phyloP scores from a whole-genome alignment of 352 stramenopile species.

The Globisporangium acanthophoron region DNA sequence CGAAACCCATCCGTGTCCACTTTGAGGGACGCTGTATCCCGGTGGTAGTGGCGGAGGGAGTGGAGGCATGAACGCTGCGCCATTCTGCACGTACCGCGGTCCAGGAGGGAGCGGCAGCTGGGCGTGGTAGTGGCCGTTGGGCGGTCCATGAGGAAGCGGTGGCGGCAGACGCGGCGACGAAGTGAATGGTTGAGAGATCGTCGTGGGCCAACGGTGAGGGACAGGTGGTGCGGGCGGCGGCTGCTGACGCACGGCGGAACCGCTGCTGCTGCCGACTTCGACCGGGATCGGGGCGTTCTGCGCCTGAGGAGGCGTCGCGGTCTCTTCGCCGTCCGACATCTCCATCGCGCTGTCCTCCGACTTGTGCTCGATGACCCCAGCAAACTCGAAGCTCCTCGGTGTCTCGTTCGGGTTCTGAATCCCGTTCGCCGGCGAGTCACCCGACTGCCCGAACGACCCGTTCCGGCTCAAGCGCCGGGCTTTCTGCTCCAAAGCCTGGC shows the following conservation, averaged over 20 bases:
- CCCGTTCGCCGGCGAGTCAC: conserved; percentile 11
- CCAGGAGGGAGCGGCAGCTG: conserved; percentile 17
- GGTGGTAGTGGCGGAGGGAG: conserved; percentile 8
- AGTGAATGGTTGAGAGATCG: conserved; percentile 13
- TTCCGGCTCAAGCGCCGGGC: conserved; percentile 7
- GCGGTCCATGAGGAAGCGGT: conserved; percentile 10
- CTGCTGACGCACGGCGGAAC: not conserved
- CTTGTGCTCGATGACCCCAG: not conserved
- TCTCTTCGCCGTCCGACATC: conserved; percentile 50
- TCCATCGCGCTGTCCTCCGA: conserved; percentile 64
- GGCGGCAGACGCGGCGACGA: conserved; percentile 15
- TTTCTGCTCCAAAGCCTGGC: conserved; percentile 50
- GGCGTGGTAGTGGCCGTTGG: conserved; percentile 10
- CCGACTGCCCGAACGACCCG: conserved; percentile 7
- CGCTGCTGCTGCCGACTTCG: not conserved
- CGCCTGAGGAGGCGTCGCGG: not conserved
- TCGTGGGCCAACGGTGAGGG: conserved; percentile 17
- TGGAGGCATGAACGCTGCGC: conserved; percentile 12
- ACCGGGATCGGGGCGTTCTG: not conserved
- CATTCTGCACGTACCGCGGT: conserved; percentile 6
- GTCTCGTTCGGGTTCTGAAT: conserved; percentile 13
- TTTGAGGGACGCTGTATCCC: conserved; percentile 10
- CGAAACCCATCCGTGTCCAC: not conserved
- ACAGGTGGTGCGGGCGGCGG: conserved; percentile 10
- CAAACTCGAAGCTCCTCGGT: conserved; percentile 15